Conservation (phyloP, 192 early-diverging fungal species). For the Umbelopsis ramanniana region DNA sequence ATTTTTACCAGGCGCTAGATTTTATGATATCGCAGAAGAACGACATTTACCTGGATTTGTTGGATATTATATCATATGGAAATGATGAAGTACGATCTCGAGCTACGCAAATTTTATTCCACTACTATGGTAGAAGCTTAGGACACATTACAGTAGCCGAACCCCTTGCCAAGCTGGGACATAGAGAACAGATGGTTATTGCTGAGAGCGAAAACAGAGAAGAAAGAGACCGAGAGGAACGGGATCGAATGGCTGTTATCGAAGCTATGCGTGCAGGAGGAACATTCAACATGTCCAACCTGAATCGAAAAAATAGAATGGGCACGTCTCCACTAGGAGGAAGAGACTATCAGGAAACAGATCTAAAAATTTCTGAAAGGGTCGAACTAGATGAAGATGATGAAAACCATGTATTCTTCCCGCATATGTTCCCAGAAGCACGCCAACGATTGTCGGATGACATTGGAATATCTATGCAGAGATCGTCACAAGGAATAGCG, state of each 20-base stretch:
- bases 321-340: not conserved
- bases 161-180: conserved; percentile 36
- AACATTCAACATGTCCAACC: not conserved
- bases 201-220: conserved; percentile 27
- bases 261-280: conserved; percentile 11
- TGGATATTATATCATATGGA: conserved; percentile 56
- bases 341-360: not conserved
- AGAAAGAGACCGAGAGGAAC: conserved; percentile 23
- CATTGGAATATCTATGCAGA: not conserved
- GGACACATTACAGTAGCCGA: conserved; percentile 51
- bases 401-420: conserved; percentile 40
- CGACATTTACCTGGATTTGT: conserved; percentile 52
- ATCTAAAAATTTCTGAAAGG: not conserved
- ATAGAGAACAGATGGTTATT: conserved; percentile 29
- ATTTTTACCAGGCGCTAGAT: conserved; percentile 51
- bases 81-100: conserved; percentile 31
- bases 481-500: not conserved
- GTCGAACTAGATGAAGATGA: conserved; percentile 13
- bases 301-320: conserved; percentile 12
- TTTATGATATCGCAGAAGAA: conserved; percentile 53
- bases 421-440: conserved; percentile 45
- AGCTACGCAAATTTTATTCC: conserved; percentile 48
- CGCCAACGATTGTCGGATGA: not conserved
- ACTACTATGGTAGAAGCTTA: conserved; percentile 46
- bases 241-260: conserved; percentile 8